Percentiles rank a stretch among this genome's conserved stretches.
These are phyloP conservation scores for Prunus davidiana DNA, from an alignment of 306 rosid genomes.

Conservation along the genomic window DNA sequence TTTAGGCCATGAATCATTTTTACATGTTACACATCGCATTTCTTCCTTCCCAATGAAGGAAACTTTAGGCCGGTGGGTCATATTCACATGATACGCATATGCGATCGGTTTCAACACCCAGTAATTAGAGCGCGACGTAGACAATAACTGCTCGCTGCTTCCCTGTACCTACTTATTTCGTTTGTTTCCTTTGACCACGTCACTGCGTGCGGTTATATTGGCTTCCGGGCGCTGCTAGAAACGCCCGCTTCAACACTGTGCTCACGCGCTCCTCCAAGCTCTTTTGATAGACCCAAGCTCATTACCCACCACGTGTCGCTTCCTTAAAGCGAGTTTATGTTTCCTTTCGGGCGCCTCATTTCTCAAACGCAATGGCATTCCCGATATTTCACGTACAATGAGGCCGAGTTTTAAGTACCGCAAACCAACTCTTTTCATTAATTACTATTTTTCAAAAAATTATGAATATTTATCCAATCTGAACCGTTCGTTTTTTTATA, in stretches of 20 bases:
- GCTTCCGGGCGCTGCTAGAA: no score
- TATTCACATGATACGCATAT: neutral
- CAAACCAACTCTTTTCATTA: slow-evolving; percentile 2
- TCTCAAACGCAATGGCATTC: slow-evolving; percentile 28
- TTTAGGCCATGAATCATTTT: no score
- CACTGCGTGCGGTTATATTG: slow-evolving; percentile 4
- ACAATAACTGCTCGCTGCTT: neutral
- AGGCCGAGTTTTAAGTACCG: neutral
- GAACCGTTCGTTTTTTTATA: neutral
- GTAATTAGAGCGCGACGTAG: neutral
- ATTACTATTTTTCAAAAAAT: neutral
- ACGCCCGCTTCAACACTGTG: neutral
- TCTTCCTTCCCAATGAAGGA: neutral
- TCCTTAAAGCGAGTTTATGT: neutral
- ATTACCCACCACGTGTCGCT: neutral
- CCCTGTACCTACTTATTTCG: neutral
- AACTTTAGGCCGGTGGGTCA: neutral
- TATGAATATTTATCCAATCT: slow-evolving; percentile 6
- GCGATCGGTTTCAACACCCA: neutral
- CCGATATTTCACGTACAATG: neutral
- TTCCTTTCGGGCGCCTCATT: slow-evolving; percentile 22
- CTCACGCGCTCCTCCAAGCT: neutral
- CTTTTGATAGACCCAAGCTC: no score
- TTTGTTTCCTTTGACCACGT: slow-evolving; percentile 25
- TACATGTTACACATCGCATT: no score